Evolutionary conservation across 1,284 basidiomycete species (phyloP), one percentile per base, ranked within the genome.

Genomic region (Ustilago nuda): DNA sequence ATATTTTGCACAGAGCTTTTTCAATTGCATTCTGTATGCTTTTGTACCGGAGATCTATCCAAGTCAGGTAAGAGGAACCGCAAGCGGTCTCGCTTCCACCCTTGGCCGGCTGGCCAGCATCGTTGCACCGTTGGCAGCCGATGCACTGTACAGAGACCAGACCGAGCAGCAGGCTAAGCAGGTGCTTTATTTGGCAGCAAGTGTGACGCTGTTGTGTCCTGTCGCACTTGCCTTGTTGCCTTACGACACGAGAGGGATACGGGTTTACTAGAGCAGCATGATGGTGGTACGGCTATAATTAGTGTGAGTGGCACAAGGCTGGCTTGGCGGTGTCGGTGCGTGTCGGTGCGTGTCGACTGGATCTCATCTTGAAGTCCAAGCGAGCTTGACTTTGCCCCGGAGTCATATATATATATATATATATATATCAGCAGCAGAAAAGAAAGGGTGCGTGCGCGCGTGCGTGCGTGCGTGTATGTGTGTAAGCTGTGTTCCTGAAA

Each of bases 121-220:
- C 45, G 80, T 86, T 6, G 87, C 86, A 0, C 86, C 87, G 2
- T 77, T 87, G 17, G 86, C 86, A 5, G 87, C 81, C 2, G 82
- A 85, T 54, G 73, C 82, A 30, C 83, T 86, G 58, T 83, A 92
- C 92, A 88, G 94, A 94, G 88, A 96, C 13, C 48, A 59, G 36
- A 79, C 78, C 17, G 66, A 56, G 23, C 36, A 60, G 17, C 71
- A 73, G 32, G 77, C 79, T 1, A 60, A 56, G n/a, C 62, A 80
- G 39, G 72, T 76, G n/a, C 60, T 82, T 13, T 82, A 82, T 46
- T 61, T 82, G 15, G 80, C 73, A 3, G 80, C 79, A 17, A 73
- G 79, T 30, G 50, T 82, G 35, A 80, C 72, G 12, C 41, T 82
- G 12, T 27, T 82, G 8, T 79, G 76, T 32, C 80, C 80, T 1